Conservation (phyloP, 108 stramenopile genomes). For the Skeletonema potamos region DNA sequence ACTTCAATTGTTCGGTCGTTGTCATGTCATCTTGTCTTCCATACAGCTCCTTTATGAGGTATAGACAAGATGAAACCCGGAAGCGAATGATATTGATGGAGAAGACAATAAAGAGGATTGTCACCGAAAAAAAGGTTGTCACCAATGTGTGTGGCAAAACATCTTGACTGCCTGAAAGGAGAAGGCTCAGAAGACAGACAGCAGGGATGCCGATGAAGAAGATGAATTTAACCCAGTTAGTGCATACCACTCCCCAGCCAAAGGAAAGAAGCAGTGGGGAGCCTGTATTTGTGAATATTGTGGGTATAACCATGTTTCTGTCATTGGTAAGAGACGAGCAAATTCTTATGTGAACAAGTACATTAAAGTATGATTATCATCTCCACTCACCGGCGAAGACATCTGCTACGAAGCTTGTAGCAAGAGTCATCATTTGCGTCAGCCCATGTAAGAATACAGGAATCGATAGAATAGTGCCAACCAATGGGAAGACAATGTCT, state of each 20-base stretch:
- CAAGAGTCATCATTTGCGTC: background rate
- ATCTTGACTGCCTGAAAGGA: background rate
- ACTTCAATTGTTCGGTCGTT: background rate
- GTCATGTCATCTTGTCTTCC: background rate
- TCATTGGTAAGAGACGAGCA: background rate
- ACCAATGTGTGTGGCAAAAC: background rate
- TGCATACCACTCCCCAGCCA: conserved; percentile 3
- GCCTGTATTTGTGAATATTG: background rate
- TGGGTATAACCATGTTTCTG: no score
- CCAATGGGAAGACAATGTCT: background rate
- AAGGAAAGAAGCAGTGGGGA: conserved; percentile 5
- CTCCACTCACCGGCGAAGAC: background rate
- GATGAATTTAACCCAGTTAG: conserved; percentile 7
- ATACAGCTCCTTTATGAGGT: background rate
- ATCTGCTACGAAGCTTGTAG: conserved; percentile 13
- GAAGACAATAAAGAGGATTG: background rate
- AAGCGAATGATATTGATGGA: background rate
- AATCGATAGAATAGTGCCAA: conserved; percentile 1
- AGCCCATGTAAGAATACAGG: conserved; percentile 15
- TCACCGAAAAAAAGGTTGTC: background rate
- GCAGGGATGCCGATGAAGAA: background rate
- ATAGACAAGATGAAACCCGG: background rate
- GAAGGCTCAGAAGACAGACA: background rate
- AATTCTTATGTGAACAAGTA: background rate
- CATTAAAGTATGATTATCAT: background rate